Base-by-base conservation (phyloP, 192 early-diverging fungal species). In the Funneliformis mosseae region DNA sequence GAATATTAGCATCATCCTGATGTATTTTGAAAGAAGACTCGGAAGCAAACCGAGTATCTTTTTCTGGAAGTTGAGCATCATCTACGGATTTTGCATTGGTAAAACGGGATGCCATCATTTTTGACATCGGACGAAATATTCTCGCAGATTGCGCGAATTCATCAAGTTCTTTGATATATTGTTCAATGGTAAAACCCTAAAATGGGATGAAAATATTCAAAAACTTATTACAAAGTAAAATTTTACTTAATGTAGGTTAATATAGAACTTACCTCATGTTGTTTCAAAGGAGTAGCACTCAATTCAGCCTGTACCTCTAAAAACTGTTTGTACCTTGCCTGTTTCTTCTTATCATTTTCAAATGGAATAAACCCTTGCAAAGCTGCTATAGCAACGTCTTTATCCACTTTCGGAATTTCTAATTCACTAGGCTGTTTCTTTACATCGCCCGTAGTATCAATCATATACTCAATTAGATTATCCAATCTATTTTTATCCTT, bases 321-420 rank as follows among this genome's bases (percentile, higher is more conserved):
- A 81, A 92, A 96, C 3, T 86, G 69, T 41, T 88, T 88, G 84
- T 96, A 96, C 27, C 95, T 87, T 7, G 63, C 84, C 79, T 96
- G 95, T 71, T 96, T 96, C 1, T 87, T 84, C 8, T 85, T 63
- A 70, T 92, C 90, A 55, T 87, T 89, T 16, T 86, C 87, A 85
- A 95, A 96, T 1, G 95, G 95, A 78, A 95, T 92, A 80, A 93
- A 96, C 14, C 94, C 94, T 81, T 89, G 89, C 16, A 96, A 76
- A 0, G 94, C 94, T 0, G 89, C 87, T 60, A 86, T 28, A 0
- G 95, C 95, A 1, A 89, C 85, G n/a, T 88, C 83, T 75, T 89
- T 92, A 25, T 92, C 86, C 23, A 96, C 86, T n/a, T 76, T 82
- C 0, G 85, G 85, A 16, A 87, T 84, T 41, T 84, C 71, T 77